A percentile compares a stretch with the other conserved stretches of the same genome.
phyloP scores from a whole-genome alignment of 805 yeast genomes.

The Ogataea polymorpha region DNA sequence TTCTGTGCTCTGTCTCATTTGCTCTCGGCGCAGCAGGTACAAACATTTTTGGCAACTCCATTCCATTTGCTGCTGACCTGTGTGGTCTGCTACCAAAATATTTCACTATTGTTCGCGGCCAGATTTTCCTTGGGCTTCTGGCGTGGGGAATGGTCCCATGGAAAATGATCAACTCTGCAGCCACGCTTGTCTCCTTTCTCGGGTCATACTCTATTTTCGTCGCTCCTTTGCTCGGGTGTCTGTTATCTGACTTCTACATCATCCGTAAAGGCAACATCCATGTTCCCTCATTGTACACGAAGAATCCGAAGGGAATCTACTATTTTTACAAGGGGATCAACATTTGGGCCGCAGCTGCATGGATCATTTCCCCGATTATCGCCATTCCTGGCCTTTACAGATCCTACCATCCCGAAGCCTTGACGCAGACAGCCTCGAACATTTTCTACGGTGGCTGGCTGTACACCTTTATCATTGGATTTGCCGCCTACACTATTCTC shows the following conservation, averaged over 20 bases:
- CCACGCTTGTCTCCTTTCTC: conserved; percentile 20
- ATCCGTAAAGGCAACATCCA: conserved; percentile 22
- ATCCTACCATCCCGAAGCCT: conserved; percentile 20
- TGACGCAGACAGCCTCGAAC: conserved; percentile 18
- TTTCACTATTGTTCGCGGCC: conserved; percentile 27
- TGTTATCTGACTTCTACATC: conserved; percentile 21
- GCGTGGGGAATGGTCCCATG: conserved; percentile 27
- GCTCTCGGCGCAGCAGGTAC: conserved; percentile 31
- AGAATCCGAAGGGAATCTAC: conserved; percentile 15
- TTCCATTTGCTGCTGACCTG: conserved; percentile 28
- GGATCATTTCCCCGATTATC: conserved; percentile 21
- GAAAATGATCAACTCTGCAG: conserved; percentile 21
- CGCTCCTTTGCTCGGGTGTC: conserved; percentile 21
- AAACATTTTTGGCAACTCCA: conserved; percentile 29
- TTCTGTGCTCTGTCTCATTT: conserved; percentile 17
- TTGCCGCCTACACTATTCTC: conserved; percentile 12
- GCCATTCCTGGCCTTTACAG: conserved; percentile 32
- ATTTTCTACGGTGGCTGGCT: conserved; percentile 28
- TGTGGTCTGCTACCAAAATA: conserved; percentile 28
- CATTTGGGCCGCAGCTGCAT: conserved; percentile 16
- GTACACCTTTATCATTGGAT: conserved; percentile 19
- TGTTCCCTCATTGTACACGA: conserved; percentile 21
- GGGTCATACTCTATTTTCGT: conserved; percentile 24
- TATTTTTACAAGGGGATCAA: conserved; percentile 19
- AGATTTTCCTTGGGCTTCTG: conserved; percentile 18